phyloP scores from a whole-genome alignment of 495 filamentous ascomycete species.

The Podospora didyma region DNA sequence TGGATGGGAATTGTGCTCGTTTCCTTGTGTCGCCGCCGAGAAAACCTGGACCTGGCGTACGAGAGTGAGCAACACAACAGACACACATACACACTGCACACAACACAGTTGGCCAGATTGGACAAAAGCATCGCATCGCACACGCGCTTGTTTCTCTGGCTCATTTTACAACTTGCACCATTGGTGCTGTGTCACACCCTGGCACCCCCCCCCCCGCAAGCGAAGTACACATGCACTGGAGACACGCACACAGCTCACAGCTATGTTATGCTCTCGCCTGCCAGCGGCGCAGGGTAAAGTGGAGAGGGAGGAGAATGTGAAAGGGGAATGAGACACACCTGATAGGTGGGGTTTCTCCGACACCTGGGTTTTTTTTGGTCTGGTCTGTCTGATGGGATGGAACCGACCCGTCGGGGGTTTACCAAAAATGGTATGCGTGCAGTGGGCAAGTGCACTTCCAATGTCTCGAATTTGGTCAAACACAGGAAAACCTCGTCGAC shows the following conservation, averaged over 20 bases:
- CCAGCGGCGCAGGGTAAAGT: no score
- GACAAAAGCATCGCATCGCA: not conserved
- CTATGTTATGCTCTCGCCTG: no score
- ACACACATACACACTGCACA: no score
- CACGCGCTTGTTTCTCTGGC: not conserved
- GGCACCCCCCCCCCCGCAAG: no score
- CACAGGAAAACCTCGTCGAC: no score
- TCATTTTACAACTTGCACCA: not conserved
- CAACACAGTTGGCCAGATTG: not conserved
- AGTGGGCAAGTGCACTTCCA: no score
- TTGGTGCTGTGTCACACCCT: not conserved
- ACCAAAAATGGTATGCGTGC: no score
- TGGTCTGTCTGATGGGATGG: not conserved
- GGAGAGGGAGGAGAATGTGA: not conserved
- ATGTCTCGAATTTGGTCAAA: no score
- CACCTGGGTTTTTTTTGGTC: not conserved
- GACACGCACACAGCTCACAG: no score
- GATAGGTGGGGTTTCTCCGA: conserved; percentile 5
- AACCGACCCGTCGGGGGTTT: no score
- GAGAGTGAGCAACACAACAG: conserved; percentile 9
- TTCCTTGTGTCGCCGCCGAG: conserved; percentile 6
- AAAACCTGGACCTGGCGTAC: conserved; percentile 10
- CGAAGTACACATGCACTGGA: no score
- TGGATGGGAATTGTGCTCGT: not conserved
- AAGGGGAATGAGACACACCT: conserved; percentile 10